Evolutionary conservation across 768 basidiomycete species (phyloP).

Genomic region (Phylloporus sp.): DNA sequence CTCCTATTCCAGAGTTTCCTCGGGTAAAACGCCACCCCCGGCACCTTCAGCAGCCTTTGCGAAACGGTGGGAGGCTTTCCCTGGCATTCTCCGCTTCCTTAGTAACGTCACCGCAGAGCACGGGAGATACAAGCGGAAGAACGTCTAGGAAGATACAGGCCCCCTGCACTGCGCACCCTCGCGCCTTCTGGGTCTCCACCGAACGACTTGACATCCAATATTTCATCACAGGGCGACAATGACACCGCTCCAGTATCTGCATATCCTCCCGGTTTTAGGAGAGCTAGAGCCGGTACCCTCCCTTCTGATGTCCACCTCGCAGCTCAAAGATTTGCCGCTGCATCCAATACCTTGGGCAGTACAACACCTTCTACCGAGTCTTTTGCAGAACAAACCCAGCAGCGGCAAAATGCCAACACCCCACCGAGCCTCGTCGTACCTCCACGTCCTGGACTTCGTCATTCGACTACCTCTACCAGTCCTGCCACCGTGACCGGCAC

Average conservation of each 20-base stretch:
- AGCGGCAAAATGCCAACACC: slow-evolving; percentile 34
- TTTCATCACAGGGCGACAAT: slow-evolving; percentile 54
- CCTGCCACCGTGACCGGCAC: slow-evolving; percentile 43
- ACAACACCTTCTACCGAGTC: slow-evolving; percentile 47
- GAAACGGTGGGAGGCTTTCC: slow-evolving; percentile 56
- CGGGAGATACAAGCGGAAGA: slow-evolving; percentile 82
- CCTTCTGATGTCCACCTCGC: slow-evolving; percentile 92
- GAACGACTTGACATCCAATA: slow-evolving; percentile 57
- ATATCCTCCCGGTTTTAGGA: slow-evolving; percentile 82
- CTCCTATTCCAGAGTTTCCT: slow-evolving; percentile 76
- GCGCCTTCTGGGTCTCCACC: slow-evolving; percentile 68
- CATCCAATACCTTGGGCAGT: slow-evolving; percentile 51
- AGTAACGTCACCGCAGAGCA: slow-evolving; percentile 46
- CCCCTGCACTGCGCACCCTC: slow-evolving; percentile 69
- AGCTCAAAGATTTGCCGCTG: slow-evolving; percentile 73
- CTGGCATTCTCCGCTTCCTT: slow-evolving; percentile 15
- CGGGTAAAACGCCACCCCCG: slow-evolving; percentile 87
- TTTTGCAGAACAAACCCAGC: slow-evolving; percentile 42
- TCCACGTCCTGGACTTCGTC: slow-evolving; percentile 64
- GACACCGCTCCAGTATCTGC: slow-evolving; percentile 62
- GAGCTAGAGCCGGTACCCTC: slow-evolving; percentile 95
- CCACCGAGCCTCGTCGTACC: slow-evolving; percentile 41
- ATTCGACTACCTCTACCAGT: slow-evolving; percentile 64
- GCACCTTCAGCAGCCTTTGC: slow-evolving; percentile 87
- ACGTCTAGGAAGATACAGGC: slow-evolving; percentile 66